Base-by-base conservation (phyloP, 2,329 filamentous ascomycete species). In the Colletotrichum sansevieriae region DNA sequence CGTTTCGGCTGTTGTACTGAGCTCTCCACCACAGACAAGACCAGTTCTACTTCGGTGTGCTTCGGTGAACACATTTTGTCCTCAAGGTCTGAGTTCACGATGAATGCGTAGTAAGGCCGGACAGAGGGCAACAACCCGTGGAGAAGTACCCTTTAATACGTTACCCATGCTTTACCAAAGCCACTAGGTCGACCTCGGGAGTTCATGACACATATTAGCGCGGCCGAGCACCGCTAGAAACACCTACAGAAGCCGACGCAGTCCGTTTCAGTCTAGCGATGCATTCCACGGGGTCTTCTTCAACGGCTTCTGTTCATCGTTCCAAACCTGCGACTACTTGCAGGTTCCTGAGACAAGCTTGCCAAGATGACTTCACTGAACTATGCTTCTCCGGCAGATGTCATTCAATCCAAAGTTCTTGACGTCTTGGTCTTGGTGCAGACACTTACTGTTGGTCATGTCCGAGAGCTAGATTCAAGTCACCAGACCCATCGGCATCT, bases 201-300 rank as follows among this genome's bases (percentile, higher is more conserved):
- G 13, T 49, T 37, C 10, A 29, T 65, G 54, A 69, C 33, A 65
- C 55, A 51, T 47, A 37, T 3, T 41, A n/a, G 49, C 29, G 47
- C 33, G 62, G 66, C 56, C 37, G 63, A 51, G 55, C 49, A 69
- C 47, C 49, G 49, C 62, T 66, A 35, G 44, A 54, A 35, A 62
- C 56, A 66, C 20, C 47, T 54, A 20, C 22, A 56, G 55, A 56
- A 18, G 29, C 35, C 62, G 62, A 68, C 62, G 60, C 66, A 55
- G 56, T 65, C 35, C 49, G 66, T 68, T 68, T 68, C 66, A 68
- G 47, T 46, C 49, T 68, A 25, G 25, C 7, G 35, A 67, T 56
- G 62, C 62, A 56, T 66, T 66, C 65, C 63, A 39, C 62, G 33
- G 37, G 33, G 39, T 22, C 33, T 25, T 61, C 49, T 66, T 61